phyloP scores from a whole-genome alignment of 768 basidiomycete genomes.

The Lyophyllum atratum region DNA sequence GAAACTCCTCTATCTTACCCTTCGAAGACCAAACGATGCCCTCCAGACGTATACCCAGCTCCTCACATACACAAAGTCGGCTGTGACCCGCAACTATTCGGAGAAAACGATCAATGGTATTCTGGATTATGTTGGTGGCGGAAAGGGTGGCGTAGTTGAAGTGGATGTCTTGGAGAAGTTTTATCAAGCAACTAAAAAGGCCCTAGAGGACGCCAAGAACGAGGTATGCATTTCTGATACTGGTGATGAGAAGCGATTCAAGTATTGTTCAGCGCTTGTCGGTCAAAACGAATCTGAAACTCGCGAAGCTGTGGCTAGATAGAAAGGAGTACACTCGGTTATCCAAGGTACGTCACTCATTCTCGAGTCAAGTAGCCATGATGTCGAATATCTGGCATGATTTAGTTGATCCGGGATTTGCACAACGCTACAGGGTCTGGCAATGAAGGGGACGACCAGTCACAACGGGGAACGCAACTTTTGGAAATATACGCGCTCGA shows the following conservation, averaged over 20 bases:
- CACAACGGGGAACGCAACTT: constrained; percentile 91
- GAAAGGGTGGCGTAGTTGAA: constrained; percentile 74
- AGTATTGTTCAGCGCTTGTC: constrained; percentile 69
- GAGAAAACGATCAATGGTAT: constrained; percentile 99
- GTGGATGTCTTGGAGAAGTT: constrained; percentile 92
- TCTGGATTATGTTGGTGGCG: constrained; percentile 94
- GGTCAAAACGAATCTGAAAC: constrained; percentile 93
- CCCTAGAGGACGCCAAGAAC: constrained; percentile 92
- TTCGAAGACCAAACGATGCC: constrained; percentile 82
- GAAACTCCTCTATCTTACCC: constrained; percentile 83
- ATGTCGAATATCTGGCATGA: neutral
- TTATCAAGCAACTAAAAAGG: constrained; percentile 90
- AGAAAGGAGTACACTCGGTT: constrained; percentile 87
- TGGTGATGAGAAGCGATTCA: constrained; percentile 1
- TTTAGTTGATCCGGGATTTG: constrained; percentile 76
- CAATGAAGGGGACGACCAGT: constrained; percentile 76
- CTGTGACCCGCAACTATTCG: constrained; percentile 93
- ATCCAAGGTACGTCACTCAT: constrained; percentile 57
- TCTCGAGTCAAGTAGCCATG: neutral
- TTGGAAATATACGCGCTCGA: constrained; percentile 98
- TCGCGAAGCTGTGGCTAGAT: constrained; percentile 97
- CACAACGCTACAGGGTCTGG: constrained; percentile 62
- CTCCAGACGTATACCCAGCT: constrained; percentile 84
- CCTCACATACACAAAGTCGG: constrained; percentile 92
- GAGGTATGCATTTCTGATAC: constrained; percentile 57